phyloP scores from a whole-genome alignment of 805 yeast species.

The Zygosaccharomyces lentus region DNA sequence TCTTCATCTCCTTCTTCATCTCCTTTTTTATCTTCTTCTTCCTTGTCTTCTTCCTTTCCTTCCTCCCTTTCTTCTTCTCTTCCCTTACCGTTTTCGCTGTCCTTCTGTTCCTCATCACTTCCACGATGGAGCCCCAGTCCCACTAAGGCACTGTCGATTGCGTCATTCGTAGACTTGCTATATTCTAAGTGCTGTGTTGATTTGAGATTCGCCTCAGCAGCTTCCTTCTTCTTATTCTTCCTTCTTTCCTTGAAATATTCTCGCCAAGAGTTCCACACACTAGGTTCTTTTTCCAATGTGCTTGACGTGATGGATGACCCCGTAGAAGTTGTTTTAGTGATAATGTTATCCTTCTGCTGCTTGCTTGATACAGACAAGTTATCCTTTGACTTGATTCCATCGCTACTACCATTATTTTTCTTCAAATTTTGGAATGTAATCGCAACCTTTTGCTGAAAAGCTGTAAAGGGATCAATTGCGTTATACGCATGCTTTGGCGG shows the following conservation, averaged over 20 bases:
- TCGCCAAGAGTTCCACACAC: constrained; percentile 27
- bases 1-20: constrained; percentile 3
- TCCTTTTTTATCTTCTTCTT: not conserved
- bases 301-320: constrained; percentile 2
- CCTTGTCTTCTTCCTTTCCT: not conserved
- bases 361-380: constrained; percentile 2
- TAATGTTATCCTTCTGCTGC: constrained; percentile 1
- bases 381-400: constrained; percentile 4
- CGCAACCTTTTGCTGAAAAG: constrained; percentile 30
- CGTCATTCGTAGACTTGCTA: constrained; percentile 14
- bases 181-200: constrained; percentile 14
- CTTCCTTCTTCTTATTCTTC: constrained; percentile 9
- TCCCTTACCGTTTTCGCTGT: constrained; percentile 4
- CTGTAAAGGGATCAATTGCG: constrained; percentile 27
- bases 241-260: constrained; percentile 27
- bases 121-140: constrained; percentile 23
- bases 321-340: constrained; percentile 1
- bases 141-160: constrained; percentile 23
- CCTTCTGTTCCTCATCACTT: constrained; percentile 2
- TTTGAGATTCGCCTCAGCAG: constrained; percentile 9
- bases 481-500: constrained; percentile 43
- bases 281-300: constrained; percentile 9
- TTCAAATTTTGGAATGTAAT: constrained; percentile 34
- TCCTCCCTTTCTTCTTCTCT: not conserved
- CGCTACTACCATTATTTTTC: constrained; percentile 14